Base-by-base conservation (phyloP, 495 filamentous ascomycete species). In the Neurospora sublineolata region DNA sequence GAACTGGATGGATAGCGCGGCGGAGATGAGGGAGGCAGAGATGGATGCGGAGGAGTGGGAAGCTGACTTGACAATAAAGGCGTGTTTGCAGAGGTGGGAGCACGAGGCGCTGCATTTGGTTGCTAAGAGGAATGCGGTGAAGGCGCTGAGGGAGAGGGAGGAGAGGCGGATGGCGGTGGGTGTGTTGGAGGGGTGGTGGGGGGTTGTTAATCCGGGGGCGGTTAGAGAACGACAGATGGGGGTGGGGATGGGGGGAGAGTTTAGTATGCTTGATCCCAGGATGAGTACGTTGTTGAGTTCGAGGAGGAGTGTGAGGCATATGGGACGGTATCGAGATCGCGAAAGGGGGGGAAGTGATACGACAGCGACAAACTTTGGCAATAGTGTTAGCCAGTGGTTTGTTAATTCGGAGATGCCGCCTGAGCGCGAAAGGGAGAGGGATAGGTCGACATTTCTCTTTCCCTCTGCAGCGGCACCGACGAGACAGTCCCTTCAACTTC, bases 31-130 rank as follows among this genome's bases (percentile, higher is more conserved):
- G n/a, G 78, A 77, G 58, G 44, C 44, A 58, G 68, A 73, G 46
- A 52, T 52, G 44, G 77, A 79, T 12, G 79, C 79, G 14, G 33
- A 73, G 33, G 73, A 81, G 37, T 76, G 72, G 41, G 79, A 80
- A 69, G 68, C 68, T 0, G 75, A 76, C 20, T 60, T 73, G 33
- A 75, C 68, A 3, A 70, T 75, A 3, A 68, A 37, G 9, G 30
- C 37, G 4, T 76, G 73, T 44, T 74, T 72, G 73, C 70, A 73
- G 30, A 67, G 36, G 11, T 80, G 78, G 78, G 79, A 80, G 44
- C 77, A 78, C n/a, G 73, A 81, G 40, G 67, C 67, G 3, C 70
- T 81, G 4, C 78, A 80, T 70, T 42, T 73, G 9, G 64, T 70
- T n/a, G 70, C 75, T 30, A 72, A 70, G 23, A 68, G 70, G 11